Conservation (phyloP, 352 stramenopile species). For the Phytophthora aleatoria region DNA sequence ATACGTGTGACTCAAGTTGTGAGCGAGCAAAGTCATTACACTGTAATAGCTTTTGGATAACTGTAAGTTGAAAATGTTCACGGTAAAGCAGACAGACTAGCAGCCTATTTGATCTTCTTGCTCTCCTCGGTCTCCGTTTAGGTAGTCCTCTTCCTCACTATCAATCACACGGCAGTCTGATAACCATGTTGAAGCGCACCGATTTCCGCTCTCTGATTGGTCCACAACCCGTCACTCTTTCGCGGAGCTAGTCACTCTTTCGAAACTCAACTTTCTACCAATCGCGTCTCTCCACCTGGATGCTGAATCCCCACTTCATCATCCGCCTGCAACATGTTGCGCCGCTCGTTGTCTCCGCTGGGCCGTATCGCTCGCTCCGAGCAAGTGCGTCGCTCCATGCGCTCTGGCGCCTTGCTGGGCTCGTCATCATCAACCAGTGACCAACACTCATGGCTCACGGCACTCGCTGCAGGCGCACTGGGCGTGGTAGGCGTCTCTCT, state of each 20-base stretch:
- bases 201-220: conserved; percentile 7
- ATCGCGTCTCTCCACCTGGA: conserved; percentile 23
- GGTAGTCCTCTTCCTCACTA: too few species aligned
- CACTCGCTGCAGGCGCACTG: conserved; percentile 24
- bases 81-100: too few species aligned
- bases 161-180: too few species aligned
- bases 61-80: too few species aligned
- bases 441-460: conserved; percentile 23
- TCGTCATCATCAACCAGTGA: conserved; percentile 8
- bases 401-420: conserved; percentile 1
- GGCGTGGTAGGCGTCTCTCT: conserved; percentile 12
- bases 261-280: conserved; percentile 19
- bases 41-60: too few species aligned
- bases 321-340: conserved; percentile 24
- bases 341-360: conserved; percentile 19
- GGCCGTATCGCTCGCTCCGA: conserved; percentile 7
- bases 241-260: not conserved
- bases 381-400: conserved; percentile 11
- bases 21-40: too few species aligned
- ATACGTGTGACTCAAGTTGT: too few species aligned
- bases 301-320: not conserved
- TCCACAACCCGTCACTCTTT: not conserved
- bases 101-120: too few species aligned
- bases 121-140: too few species aligned
- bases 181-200: not conserved